Evolutionary conservation across 257 asterid genomes (phyloP).

Genomic region (Nicotiana tomentosiformis): DNA sequence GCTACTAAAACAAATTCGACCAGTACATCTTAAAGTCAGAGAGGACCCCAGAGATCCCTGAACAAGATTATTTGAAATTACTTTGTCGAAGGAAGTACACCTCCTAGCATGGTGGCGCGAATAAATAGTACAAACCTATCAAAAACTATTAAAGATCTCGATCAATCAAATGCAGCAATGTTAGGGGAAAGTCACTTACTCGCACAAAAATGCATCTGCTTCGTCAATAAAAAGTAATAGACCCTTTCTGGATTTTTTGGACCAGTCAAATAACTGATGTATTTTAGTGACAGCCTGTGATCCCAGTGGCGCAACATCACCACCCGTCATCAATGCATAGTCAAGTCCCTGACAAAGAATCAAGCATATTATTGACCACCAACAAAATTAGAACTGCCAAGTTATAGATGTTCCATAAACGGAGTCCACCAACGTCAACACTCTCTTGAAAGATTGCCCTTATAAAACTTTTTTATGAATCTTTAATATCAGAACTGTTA

Average conservation of each 20-base stretch:
- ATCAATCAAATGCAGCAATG: not conserved
- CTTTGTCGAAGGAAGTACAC: not conserved
- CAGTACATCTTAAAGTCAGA: not conserved
- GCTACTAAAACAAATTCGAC: constrained; percentile 1
- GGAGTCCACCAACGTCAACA: not conserved
- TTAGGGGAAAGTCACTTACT: constrained; percentile 47
- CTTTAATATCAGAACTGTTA: not conserved
- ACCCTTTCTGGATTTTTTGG: constrained; percentile 83
- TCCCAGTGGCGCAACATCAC: constrained; percentile 95
- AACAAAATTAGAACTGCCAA: not conserved
- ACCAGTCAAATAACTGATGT: constrained; percentile 95
- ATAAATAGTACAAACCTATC: not conserved
- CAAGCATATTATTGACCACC: constrained; percentile 10
- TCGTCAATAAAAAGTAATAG: constrained; percentile 89
- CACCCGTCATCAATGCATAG: constrained; percentile 98
- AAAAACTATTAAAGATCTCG: not conserved
- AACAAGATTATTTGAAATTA: not conserved
- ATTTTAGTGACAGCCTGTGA: constrained; percentile 97
- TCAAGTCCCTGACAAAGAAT: constrained; percentile 69
- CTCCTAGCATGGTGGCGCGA: not conserved
- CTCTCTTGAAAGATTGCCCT: not conserved
- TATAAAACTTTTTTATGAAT: not conserved
- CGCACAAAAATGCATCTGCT: constrained; percentile 99
- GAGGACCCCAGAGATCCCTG: not conserved
- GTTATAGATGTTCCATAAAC: not conserved